Percentiles rank a stretch among this genome's conserved stretches.
phyloP scores from a whole-genome alignment of 345 rosid species.

The Syzygium oleosum region DNA sequence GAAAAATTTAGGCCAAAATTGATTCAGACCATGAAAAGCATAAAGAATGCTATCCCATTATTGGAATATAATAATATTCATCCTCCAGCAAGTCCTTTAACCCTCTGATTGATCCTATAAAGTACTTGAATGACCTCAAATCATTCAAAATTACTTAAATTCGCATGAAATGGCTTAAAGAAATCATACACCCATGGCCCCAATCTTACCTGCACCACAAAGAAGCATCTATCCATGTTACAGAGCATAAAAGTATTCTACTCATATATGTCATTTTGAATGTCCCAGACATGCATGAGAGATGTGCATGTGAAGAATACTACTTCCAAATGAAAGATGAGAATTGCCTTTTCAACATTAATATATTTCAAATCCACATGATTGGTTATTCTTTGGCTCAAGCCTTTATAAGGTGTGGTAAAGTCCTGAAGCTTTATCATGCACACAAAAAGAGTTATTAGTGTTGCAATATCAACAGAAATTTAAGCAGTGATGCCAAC shows the following conservation, averaged over 20 bases:
- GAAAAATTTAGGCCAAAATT: not conserved
- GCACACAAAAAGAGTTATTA: not conserved
- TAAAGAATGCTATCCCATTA: not conserved
- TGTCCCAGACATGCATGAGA: not conserved
- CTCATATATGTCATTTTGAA: not conserved
- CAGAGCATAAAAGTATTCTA: not conserved
- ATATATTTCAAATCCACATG: not conserved
- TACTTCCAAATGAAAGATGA: not conserved
- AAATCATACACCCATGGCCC: not conserved
- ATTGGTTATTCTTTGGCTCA: not conserved
- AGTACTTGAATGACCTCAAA: not conserved
- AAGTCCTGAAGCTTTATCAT: not conserved
- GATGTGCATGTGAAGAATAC: not conserved
- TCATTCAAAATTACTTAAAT: not conserved
- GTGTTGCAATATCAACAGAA: not conserved
- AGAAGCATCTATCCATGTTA: not conserved
- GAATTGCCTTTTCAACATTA: not conserved
- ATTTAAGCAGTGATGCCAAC: not conserved
- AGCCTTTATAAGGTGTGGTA: not conserved
- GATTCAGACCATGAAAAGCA: not conserved
- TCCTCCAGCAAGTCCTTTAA: not conserved
- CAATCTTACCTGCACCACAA: not conserved
- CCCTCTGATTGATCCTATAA: not conserved
- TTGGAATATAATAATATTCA: not conserved
- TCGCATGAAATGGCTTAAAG: not conserved